A percentile compares a stretch with the other conserved stretches of the same genome.
Conservation (phyloP, 768 basidiomycete genomes). For the Fomitopsis serialis region DNA sequence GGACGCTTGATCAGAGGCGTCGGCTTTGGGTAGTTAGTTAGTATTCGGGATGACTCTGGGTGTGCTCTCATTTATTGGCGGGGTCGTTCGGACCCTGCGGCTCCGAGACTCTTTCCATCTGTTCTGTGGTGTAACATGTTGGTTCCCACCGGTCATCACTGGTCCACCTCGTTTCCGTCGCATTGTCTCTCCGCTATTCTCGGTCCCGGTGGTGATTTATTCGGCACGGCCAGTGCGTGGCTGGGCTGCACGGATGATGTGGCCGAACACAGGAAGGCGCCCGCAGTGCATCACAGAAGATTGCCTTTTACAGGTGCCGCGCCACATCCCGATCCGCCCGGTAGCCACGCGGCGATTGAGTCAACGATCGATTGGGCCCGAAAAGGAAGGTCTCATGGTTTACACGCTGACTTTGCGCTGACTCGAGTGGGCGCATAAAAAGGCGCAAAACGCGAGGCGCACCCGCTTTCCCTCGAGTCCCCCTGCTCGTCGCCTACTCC, state of each 20-base stretch:
- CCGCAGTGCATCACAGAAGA: not conserved
- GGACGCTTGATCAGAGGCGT: no score
- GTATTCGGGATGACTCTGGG: no score
- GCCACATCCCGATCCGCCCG: not conserved
- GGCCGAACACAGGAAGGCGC: not conserved
- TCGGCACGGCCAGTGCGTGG: no score
- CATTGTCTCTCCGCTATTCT: no score
- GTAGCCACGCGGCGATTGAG: slow-evolving; percentile 1
- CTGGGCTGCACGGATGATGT: no score
- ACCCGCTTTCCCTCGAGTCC: not conserved
- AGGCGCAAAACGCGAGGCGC: not conserved
- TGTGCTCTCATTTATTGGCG: not conserved
- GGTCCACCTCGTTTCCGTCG: no score
- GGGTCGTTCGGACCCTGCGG: not conserved
- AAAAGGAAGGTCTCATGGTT: not conserved
- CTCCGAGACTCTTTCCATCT: not conserved
- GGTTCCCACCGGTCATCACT: no score
- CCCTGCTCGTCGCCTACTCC: not conserved
- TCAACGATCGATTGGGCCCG: slow-evolving; percentile 3
- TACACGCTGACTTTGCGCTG: slow-evolving; percentile 5
- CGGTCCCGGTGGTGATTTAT: not conserved
- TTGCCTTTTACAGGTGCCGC: not conserved
- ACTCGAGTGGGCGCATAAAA: slow-evolving; percentile 8
- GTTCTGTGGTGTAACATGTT: not conserved
- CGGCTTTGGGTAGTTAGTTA: no score